A percentile compares a stretch with the other conserved stretches of the same genome.
phyloP scores from a whole-genome alignment of 2,329 filamentous ascomycete species.

The Aspergillaceae sp. region DNA sequence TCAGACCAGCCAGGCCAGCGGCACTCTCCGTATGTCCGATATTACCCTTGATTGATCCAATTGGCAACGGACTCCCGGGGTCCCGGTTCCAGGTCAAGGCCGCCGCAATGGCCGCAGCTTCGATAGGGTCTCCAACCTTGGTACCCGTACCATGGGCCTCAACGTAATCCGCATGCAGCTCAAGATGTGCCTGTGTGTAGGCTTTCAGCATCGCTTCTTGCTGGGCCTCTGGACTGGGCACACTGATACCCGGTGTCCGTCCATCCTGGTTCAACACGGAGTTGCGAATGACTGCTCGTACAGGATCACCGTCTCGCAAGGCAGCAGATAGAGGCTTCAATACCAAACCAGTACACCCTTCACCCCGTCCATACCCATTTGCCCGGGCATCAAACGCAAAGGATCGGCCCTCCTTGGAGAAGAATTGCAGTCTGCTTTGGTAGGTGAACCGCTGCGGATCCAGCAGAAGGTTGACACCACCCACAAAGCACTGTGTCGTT shows the following conservation, averaged over 20 bases:
- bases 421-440: constrained; percentile 23
- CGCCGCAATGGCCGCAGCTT: constrained; percentile 16
- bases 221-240: constrained; percentile 5
- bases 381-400: constrained; percentile 41
- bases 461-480: constrained; percentile 5
- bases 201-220: too few relatives aligned
- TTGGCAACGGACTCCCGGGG: constrained; percentile 5
- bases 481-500: constrained; percentile 21
- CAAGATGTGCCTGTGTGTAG: constrained; percentile 13
- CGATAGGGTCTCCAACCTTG: constrained; percentile 21
- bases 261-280: constrained; percentile 24
- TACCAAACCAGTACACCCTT: constrained; percentile 38
- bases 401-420: constrained; percentile 41
- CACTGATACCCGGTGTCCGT: constrained; percentile 15
- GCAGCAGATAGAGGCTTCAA: constrained; percentile 41
- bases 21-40: constrained; percentile 29
- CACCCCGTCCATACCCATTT: constrained; percentile 45
- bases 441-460: too few relatives aligned
- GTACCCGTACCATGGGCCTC: constrained; percentile 29
- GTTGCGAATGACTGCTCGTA: constrained; percentile 35
- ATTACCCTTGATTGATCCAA: constrained; percentile 26
- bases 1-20: constrained; percentile 21
- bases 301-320: constrained; percentile 36
- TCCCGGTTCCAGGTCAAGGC: constrained; percentile 9
- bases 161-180: constrained; percentile 23